Conservation (phyloP, 208 protist genomes). For the Acanthamoeba triangularis region DNA sequence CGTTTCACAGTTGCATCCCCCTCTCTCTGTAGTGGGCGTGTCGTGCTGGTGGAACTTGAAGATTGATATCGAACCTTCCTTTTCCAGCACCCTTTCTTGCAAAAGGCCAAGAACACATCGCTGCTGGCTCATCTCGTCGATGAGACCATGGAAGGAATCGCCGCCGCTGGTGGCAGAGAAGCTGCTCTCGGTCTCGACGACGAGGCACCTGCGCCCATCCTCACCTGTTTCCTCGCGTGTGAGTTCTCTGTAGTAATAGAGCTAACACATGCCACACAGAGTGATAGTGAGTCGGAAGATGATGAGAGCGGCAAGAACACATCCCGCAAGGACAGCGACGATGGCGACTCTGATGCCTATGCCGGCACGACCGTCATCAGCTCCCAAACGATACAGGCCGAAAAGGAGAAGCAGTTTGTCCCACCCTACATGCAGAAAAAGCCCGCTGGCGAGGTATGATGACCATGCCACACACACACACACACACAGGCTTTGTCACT, state of each 20-base stretch:
- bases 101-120: conserved; percentile 5
- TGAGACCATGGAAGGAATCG: conserved; percentile 51
- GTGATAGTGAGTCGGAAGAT: conserved; percentile 1
- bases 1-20: neutral
- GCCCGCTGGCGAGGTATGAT: neutral
- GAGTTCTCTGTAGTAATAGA: neutral
- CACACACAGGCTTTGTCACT: neutral
- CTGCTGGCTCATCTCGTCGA: conserved; percentile 18
- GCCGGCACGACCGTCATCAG: conserved; percentile 42
- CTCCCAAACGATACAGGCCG: neutral
- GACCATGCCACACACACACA: neutral
- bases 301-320: conserved; percentile 2
- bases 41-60: neutral
- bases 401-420: conserved; percentile 44
- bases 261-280: neutral
- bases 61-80: neutral
- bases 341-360: conserved; percentile 45
- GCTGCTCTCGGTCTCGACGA: conserved; percentile 25
- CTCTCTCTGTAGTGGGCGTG: neutral
- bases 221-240: too few species aligned
- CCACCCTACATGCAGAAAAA: conserved; percentile 51
- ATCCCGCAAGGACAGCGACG: neutral
- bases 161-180: conserved; percentile 26
- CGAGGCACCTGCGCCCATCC: neutral
- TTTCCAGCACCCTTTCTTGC: conserved; percentile 19